These are phyloP conservation scores for Tuber melanosporum DNA, from an alignment of 495 filamentous ascomycete genomes.

Conservation along the genomic window DNA sequence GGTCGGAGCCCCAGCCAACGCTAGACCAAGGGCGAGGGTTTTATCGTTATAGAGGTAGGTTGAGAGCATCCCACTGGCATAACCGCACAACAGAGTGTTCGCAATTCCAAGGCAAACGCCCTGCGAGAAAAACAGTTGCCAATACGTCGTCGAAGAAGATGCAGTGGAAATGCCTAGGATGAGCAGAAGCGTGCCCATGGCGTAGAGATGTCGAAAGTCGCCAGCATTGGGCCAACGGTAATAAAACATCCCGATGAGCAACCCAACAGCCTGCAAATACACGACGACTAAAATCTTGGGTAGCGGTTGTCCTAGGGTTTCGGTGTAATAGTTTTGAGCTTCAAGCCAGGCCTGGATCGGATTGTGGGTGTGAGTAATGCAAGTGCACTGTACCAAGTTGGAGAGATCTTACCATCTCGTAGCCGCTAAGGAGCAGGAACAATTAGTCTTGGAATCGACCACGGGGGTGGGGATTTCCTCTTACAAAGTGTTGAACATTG, in stretches of 20 bases:
- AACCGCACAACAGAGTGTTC: constrained; percentile 66
- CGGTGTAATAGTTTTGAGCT: constrained; percentile 71
- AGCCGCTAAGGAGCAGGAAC: constrained; percentile 44
- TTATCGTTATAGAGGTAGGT: constrained; percentile 69
- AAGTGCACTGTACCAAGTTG: not conserved
- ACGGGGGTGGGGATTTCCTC: not conserved
- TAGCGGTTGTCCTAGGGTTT: constrained; percentile 48
- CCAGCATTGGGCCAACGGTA: constrained; percentile 57
- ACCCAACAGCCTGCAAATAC: constrained; percentile 63
- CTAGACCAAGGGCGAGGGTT: constrained; percentile 62
- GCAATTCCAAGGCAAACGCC: constrained; percentile 68
- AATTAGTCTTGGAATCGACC: constrained; percentile 40
- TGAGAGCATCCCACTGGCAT: constrained; percentile 57
- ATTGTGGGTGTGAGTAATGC: constrained; percentile 30
- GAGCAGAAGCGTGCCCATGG: constrained; percentile 53
- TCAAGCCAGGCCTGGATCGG: constrained; percentile 65
- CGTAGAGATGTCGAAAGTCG: constrained; percentile 55
- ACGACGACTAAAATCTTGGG: constrained; percentile 63
- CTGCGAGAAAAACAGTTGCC: constrained; percentile 76
- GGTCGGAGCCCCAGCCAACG: constrained; percentile 61
- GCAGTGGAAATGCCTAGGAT: constrained; percentile 67
- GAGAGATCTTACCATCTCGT: constrained; percentile 17
- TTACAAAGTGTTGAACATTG: constrained; percentile 49
- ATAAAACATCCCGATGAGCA: constrained; percentile 60
- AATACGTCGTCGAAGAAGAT: constrained; percentile 58